Base-by-base conservation (phyloP, 352 stramenopile species). In the Phytophthora ramorum region DNA sequence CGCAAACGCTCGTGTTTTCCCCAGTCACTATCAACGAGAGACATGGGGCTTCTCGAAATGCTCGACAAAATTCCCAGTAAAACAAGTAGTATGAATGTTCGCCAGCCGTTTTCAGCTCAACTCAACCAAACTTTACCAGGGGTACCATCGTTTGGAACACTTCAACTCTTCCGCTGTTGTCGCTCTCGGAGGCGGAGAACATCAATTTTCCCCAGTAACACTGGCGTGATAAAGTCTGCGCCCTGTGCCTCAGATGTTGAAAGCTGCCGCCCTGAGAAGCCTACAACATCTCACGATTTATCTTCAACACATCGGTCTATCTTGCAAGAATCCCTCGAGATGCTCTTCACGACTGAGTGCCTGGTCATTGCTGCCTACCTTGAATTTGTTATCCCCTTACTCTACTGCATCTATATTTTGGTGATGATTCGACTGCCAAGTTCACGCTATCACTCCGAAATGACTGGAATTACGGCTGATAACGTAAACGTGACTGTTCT, bases 291-390 rank as follows among this genome's bases (percentile, higher is more conserved):
- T 4, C 7, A 30, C 43, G 22, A 30, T 28, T 26, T 17, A 24
- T 24, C 41, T 2, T 12, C 41, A 28, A 14, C 5, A 26, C 17
- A 28, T 47, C 9, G n/a, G n/a, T 20, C 12, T 10, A 40, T 63
- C 9, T 38, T 56, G 14, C 44, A 46, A 28, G 34, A 63, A 40
- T 47, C 56, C 3, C 32, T 63, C 8, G 30, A 69, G 20, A 30
- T 60, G 2, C 10, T 63, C 6, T 78, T 68, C 48, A 59, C 63
- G 12, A 58, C 38, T 32, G 69, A 81, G 44, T 81, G 68, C 38
- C 34, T 72, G 22, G 34, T 69, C 5, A 57, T 76, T 2, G 28
- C 69, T 12, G 73, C 77, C 53, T 81, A 74, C 32, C 44, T 68
- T 32, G 69, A 81, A 26, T 57, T 53, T 12, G 45, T 76, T 43